Evolutionary conservation across 2,329 filamentous ascomycete genomes (phyloP).

Genomic region (Cryphonectria nitschkei): DNA sequence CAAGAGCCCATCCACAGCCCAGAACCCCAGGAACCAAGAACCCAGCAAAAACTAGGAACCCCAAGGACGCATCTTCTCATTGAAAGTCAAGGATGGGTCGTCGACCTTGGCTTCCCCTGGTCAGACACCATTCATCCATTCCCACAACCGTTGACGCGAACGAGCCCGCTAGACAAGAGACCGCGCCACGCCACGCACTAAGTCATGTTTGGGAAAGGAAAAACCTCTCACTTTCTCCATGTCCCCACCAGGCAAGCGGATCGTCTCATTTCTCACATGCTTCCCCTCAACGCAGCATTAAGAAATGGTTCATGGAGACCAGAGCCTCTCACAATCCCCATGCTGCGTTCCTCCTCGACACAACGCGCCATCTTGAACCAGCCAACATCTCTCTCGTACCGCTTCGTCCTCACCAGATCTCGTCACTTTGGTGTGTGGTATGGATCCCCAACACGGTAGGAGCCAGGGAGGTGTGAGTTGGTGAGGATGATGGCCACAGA

Average conservation of each 20-base stretch:
- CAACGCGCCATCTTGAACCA: not conserved
- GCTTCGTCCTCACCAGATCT: not conserved
- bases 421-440: not conserved
- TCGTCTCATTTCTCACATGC: not conserved
- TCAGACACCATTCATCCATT: not conserved
- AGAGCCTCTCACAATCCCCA: not conserved
- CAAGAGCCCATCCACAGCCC: too few relatives aligned
- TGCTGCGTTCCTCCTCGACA: not conserved
- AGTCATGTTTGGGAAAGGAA: conserved; percentile 1
- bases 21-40: not conserved
- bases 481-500: not conserved
- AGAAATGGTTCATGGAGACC: not conserved
- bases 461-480: not conserved
- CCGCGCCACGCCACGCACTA: conserved; percentile 4
- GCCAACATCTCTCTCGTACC: not conserved
- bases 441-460: not conserved
- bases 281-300: not conserved
- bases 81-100: conserved; percentile 8
- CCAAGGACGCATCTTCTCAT: too few relatives aligned
- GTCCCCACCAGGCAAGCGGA: conserved; percentile 1
- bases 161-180: not conserved
- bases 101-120: not conserved
- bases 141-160: not conserved
- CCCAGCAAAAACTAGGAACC: not conserved
- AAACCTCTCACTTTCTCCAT: not conserved